Conservation (phyloP, 495 filamentous ascomycete species). For the Cercophora sp. region DNA sequence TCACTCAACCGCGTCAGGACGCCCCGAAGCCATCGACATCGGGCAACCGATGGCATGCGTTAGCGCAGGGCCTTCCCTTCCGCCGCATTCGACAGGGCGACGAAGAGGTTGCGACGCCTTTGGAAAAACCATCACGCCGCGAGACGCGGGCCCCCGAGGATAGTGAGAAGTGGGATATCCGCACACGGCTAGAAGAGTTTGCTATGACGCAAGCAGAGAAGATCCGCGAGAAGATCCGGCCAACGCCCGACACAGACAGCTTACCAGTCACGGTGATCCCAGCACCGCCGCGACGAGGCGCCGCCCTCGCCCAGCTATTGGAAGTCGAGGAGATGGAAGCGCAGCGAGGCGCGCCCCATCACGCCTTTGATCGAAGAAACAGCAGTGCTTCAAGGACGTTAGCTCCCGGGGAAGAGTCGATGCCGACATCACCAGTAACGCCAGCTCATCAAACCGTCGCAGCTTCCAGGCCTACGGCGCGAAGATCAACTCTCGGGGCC, state of each 20-base stretch:
- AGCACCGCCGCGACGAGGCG: constrained; percentile 43
- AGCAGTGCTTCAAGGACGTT: constrained; percentile 13
- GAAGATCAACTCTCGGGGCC: background rate
- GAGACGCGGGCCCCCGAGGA: constrained; percentile 7
- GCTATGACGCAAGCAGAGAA: constrained; percentile 45
- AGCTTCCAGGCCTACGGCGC: background rate
- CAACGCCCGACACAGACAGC: constrained; percentile 45
- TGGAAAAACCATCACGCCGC: background rate
- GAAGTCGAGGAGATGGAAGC: constrained; percentile 36
- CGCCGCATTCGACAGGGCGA: constrained; percentile 18
- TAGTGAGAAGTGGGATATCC: constrained; percentile 40
- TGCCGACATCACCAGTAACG: constrained; percentile 1
- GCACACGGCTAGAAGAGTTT: constrained; percentile 42
- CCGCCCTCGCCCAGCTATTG: constrained; percentile 39
- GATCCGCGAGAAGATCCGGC: constrained; percentile 40
- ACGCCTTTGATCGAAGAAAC: background rate
- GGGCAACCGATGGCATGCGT: constrained; percentile 25
- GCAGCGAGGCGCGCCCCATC: background rate
- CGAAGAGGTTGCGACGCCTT: constrained; percentile 9
- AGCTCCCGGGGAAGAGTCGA: background rate
- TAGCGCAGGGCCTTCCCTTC: constrained; percentile 21
- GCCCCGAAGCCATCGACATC: too few species aligned
- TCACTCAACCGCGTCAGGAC: background rate
- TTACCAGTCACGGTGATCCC: constrained; percentile 48
- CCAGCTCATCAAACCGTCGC: background rate